phyloP scores from a whole-genome alignment of 2,329 filamentous ascomycete species.

The Stagonosporopsis rhizophila region DNA sequence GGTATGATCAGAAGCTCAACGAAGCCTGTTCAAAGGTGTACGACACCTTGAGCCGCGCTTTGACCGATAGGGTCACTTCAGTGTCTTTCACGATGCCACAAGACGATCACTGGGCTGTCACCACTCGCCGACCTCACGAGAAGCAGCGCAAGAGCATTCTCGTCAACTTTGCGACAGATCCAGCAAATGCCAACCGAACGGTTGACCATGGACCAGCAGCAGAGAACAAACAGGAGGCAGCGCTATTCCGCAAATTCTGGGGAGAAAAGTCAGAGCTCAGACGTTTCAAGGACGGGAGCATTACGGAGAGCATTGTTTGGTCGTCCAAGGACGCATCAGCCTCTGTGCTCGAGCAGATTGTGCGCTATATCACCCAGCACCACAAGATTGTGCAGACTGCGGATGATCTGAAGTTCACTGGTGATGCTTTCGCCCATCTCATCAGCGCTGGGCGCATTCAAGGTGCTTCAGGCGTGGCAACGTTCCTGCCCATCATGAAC shows the following conservation, averaged over 20 bases:
- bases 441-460: constrained; percentile 49
- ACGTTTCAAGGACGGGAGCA: constrained; percentile 93
- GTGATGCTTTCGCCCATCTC: constrained; percentile 56
- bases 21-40: constrained; percentile 66
- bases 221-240: constrained; percentile 83
- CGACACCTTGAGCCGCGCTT: constrained; percentile 70
- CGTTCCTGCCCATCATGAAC: constrained; percentile 73
- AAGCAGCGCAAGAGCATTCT: constrained; percentile 54
- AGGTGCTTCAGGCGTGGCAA: constrained; percentile 51
- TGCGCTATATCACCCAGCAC: constrained; percentile 71
- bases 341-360: constrained; percentile 80
- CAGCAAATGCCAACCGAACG: constrained; percentile 72
- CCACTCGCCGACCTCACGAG: constrained; percentile 31
- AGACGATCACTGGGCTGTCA: constrained; percentile 47
- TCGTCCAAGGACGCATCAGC: constrained; percentile 63
- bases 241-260: constrained; percentile 89
- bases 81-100: constrained; percentile 55
- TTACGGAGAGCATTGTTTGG: constrained; percentile 93
- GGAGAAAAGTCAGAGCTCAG: constrained; percentile 90
- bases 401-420: constrained; percentile 56
- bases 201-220: constrained; percentile 89
- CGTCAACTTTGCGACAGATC: constrained; percentile 75
- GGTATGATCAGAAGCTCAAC: constrained; percentile 36
- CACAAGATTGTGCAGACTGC: constrained; percentile 70
- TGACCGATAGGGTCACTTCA: constrained; percentile 76